phyloP scores from a whole-genome alignment of 2,329 filamentous ascomycete species.

The Hymenoscyphus fructigenus region DNA sequence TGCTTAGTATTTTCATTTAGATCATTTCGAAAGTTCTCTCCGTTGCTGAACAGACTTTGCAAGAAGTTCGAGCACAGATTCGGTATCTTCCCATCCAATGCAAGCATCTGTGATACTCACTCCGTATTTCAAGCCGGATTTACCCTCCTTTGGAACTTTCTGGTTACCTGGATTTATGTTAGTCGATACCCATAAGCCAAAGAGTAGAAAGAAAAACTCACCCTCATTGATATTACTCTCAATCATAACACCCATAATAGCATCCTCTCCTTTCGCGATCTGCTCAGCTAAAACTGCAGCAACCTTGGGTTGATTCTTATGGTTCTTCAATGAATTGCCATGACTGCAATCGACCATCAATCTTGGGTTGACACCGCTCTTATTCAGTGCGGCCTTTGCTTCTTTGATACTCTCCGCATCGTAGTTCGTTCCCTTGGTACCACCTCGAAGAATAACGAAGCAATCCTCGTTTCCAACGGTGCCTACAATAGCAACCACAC shows the following conservation, averaged over 20 bases:
- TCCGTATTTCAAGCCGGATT: conserved; percentile 82
- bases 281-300: conserved; percentile 79
- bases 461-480: conserved; percentile 95
- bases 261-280: conserved; percentile 75
- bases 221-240: conserved; percentile 96
- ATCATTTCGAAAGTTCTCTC: conserved; percentile 46
- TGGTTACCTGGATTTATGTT: conserved; percentile 62
- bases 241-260: conserved; percentile 98
- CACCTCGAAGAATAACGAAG: conserved; percentile 92
- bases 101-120: conserved; percentile 98
- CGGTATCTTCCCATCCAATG: conserved; percentile 91
- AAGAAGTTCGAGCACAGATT: conserved; percentile 71
- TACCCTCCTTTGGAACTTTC: conserved; percentile 87
- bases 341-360: conserved; percentile 99
- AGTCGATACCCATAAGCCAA: neutral
- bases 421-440: conserved; percentile 92
- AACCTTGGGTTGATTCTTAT: conserved; percentile 96
- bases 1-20: conserved; percentile 23
- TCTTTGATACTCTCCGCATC: conserved; percentile 80
- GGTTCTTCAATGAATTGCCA: conserved; percentile 93
- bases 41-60: conserved; percentile 78
- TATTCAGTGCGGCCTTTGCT: conserved; percentile 74
- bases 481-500: conserved; percentile 90
- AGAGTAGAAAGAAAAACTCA: conserved; percentile 36
- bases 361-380: conserved; percentile 70